These are phyloP conservation scores for Chloromonas sp. DNA, from an alignment of 163 green algal species.

Conservation along the genomic window DNA sequence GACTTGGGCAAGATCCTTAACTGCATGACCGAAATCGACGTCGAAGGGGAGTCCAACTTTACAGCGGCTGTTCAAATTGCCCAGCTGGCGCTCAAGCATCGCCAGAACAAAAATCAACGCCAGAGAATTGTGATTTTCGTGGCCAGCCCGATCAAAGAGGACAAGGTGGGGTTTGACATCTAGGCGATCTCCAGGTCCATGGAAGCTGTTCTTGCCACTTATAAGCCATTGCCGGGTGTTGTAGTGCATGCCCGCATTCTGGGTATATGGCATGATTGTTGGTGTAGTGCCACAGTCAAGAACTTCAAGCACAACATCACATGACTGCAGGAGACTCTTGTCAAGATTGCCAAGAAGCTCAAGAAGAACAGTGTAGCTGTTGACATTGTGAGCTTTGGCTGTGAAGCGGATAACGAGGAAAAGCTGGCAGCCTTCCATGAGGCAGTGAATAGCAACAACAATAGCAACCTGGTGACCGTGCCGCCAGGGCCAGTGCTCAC, in stretches of 20 bases:
- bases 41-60: constrained; percentile 87
- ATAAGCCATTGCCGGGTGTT: too few relatives aligned
- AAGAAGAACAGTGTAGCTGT: constrained; percentile 99
- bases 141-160: constrained; percentile 82
- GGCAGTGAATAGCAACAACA: constrained; percentile 92
- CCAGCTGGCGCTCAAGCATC: constrained; percentile 97
- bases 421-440: constrained; percentile 91
- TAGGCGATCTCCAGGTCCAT: not conserved
- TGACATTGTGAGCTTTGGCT: constrained; percentile 91
- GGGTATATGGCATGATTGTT: too few relatives aligned
- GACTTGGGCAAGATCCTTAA: constrained; percentile 96
- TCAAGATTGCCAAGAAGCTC: constrained; percentile 97
- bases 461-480: constrained; percentile 79
- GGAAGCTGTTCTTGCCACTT: too few relatives aligned
- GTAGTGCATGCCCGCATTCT: too few relatives aligned
- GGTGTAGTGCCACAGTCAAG: too few relatives aligned
- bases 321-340: constrained; percentile 63
- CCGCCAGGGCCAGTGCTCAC: constrained; percentile 82
- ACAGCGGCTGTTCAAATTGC: constrained; percentile 88
- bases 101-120: constrained; percentile 99
- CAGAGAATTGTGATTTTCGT: constrained; percentile 97
- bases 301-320: too few relatives aligned
- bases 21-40: constrained; percentile 80
- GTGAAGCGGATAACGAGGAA: constrained; percentile 46
- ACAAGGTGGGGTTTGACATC: constrained; percentile 40